Evolutionary conservation across 2,329 filamentous ascomycete species (phyloP).

Genomic region (Colletotrichum chrysophilum): DNA sequence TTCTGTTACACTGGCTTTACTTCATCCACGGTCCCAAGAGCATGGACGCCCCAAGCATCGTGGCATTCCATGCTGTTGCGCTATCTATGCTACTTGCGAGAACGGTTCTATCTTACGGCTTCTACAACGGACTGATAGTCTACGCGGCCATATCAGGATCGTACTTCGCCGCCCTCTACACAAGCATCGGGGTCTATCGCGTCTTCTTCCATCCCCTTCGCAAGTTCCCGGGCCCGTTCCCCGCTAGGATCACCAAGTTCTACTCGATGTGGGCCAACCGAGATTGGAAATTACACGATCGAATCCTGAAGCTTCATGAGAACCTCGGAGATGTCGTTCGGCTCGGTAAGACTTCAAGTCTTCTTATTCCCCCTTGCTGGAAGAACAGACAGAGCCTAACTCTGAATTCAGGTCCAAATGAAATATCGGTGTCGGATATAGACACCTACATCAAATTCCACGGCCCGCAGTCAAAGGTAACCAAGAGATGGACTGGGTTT

Average conservation of each 20-base stretch:
- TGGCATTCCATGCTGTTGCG: neutral
- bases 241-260: slow-evolving; percentile 18
- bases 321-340: slow-evolving; percentile 24
- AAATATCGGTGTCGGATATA: slow-evolving; percentile 21
- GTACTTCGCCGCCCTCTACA: slow-evolving; percentile 27
- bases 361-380: no score
- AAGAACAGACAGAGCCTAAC: neutral
- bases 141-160: neutral
- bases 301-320: neutral
- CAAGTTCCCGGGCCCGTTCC: slow-evolving; percentile 21
- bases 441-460: slow-evolving; percentile 26
- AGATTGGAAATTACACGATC: slow-evolving; percentile 5
- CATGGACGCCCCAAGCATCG: neutral
- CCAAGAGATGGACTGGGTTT: slow-evolving; percentile 22
- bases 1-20: slow-evolving; percentile 18
- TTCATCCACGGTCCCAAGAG: slow-evolving; percentile 1
- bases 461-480: slow-evolving; percentile 22
- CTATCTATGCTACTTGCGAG: neutral
- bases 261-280: slow-evolving; percentile 11
- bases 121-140: neutral
- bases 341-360: slow-evolving; percentile 8
- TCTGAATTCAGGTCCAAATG: slow-evolving; percentile 22
- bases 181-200: slow-evolving; percentile 26
- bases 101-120: neutral
- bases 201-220: slow-evolving; percentile 22